Base-by-base conservation (phyloP, 768 basidiomycete genomes). In the Peribolospora baueri region DNA sequence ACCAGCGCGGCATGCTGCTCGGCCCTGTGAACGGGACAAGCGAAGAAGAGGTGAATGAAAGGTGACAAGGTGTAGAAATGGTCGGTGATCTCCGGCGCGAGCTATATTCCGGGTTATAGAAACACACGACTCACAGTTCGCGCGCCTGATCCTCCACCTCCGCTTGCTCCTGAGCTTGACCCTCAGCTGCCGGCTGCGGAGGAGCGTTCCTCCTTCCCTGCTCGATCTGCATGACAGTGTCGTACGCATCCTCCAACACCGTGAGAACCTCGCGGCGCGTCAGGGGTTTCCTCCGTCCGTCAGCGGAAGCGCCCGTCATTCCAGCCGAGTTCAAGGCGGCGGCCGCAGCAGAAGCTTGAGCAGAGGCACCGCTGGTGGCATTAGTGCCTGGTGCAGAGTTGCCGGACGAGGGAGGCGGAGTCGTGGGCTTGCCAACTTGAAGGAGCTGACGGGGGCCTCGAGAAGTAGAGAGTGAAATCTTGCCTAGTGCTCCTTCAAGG, bases 381-480 rank as follows among this genome's bases (percentile, higher is more conserved):
- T 64, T 6, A 47, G 11, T 14, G 14, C 10, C 46, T 14, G 46
- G 14, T 10, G 46, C 10, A 46, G 46, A 9, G 9, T 46, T 55
- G 74, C 68, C 63, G 51, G 47, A 73, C 51, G 68, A 60, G 55
- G 58, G 56, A 13, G 65, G 51, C 46, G 72, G 59, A 8, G 69
- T 62, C 57, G 70, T 68, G 42, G 68, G 64, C 51, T 77, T 63
- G 56, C 84, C 82, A 7, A 97, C 86, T 66, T 97, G 87, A 4
- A 98, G 74, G 37, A 97, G 77, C 58, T 93, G 91, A 46, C 91
- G 77, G 10, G 93, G 93, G n/a, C 90, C 90, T 62, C 87, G 88
- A 65, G 88, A 84, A 57, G 87, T 90, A 55, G 91, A 74, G 37
- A 86, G 82, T 42, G 88, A 85, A 2, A 90, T 91, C 68, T 81